Base-by-base conservation (phyloP, 192 early-diverging fungal genomes). In the Jimgerdemannia lactiflua region DNA sequence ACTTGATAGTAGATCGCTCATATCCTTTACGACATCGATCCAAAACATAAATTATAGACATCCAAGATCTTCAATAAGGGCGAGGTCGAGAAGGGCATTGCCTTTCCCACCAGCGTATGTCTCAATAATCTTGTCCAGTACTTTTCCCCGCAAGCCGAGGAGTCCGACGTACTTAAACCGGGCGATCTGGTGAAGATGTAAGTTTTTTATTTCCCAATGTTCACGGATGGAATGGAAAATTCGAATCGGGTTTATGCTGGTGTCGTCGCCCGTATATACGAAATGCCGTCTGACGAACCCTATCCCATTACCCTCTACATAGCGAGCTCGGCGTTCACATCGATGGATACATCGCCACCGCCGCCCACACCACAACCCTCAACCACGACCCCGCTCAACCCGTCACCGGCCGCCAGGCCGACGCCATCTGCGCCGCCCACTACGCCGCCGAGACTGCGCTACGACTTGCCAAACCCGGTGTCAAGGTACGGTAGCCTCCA, bases 161-260 rank as follows among this genome's bases (percentile, higher is more conserved):
- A 92, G 64, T 89, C 92, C 76, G 78, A 86, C 59, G 78, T 87
- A 7, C 84, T 98, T 71, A 87, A 84, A 40, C 86, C 80, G 3
- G 92, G 92, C 74, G 95, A 96, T 78, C 86, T 98, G 64, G 95
- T 96, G 76, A 97, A 96, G 82, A 86, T 98, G 82, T 91, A 89
- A 69, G 79, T 75, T n/a, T 71, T 3, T 71, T 39, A 29, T 71
- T 59, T 59, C 14, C 49, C 0, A 29, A 29, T 29, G 29, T 29
- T 29, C 29, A 29, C 29, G 29, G 29, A 29, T 29, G 29, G 29
- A 29, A 29, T 29, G 0, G 29, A 1, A 29, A 29, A 29, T 29
- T 29, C 29, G 29, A 29, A 29, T 29, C 29, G 29, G 29, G 29
- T 29, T 29, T 29, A 29, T 29, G 29, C 29, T 29, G 29, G 29